Conservation (phyloP, 2,329 filamentous ascomycete genomes). For the Fusarium fracticaudum region DNA sequence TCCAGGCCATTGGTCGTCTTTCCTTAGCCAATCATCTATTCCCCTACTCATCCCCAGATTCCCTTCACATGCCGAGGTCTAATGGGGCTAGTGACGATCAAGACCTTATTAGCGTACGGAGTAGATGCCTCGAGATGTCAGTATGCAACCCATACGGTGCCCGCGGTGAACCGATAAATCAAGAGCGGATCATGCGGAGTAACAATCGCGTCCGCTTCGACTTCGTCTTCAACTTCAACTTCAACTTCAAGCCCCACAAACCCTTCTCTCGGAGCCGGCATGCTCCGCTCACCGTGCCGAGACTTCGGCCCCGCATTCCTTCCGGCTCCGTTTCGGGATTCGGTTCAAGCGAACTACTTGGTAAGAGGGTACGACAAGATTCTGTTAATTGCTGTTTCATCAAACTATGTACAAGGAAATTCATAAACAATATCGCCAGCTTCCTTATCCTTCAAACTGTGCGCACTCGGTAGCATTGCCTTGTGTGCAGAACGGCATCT, state of each 20-base stretch:
- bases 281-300: slow-evolving; percentile 6
- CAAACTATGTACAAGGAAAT: slow-evolving; percentile 10
- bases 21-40: slow-evolving; percentile 7
- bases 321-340: background rate
- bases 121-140: background rate
- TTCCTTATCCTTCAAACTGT: slow-evolving; percentile 16
- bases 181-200: background rate
- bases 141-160: background rate
- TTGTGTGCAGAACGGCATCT: slow-evolving; percentile 66
- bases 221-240: background rate
- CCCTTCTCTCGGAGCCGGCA: background rate
- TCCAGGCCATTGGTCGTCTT: background rate
- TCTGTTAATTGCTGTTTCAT: background rate
- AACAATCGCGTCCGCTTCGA: background rate
- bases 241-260: background rate
- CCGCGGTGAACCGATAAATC: slow-evolving; percentile 19
- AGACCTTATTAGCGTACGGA: background rate
- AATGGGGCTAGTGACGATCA: background rate
- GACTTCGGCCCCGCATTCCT: slow-evolving; percentile 28
- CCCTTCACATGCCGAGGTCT: slow-evolving; percentile 19
- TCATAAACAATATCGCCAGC: background rate
- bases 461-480: slow-evolving; percentile 43
- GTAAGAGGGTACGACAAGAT: background rate
- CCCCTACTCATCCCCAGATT: slow-evolving; percentile 7
- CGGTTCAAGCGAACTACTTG: background rate